Base-by-base conservation (phyloP, 441 rosid genomes). In the Macaranga tanarius region DNA sequence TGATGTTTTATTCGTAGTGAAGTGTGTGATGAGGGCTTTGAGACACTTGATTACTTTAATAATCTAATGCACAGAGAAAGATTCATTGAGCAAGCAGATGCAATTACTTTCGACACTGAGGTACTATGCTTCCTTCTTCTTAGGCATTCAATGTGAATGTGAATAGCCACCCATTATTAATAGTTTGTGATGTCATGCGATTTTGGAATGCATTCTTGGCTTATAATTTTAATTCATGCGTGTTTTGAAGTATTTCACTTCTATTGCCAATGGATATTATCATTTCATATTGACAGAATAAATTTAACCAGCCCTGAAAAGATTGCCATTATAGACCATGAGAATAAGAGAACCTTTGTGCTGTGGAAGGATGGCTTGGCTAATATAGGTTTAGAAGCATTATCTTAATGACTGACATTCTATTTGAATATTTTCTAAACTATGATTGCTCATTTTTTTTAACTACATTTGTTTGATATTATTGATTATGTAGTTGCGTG, bases 21-120 rank as follows among this genome's bases (percentile, higher is more conserved):
- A 88, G 96, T 95, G 59, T 88, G 98, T 22, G 89, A 93, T 67
- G 99, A 95, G 83, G 99, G 99, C 42, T 84, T 95, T 83, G 98
- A 90, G 80, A 93, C 97, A 0, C 83, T 93, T 62, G 97, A 95
- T 86, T 95, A 91, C 77, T 92, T 91, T 47, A 98, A 95, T 83
- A 95, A 89, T 85, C 80, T 89, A 58, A 84, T 86, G 86, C 80
- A 76, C 64, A 91, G 81, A 84, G 91, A 91, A 82, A 89, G 98
- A 26, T 89, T 88, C 80, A 95, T 97, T 5, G 99, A 95, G 77
- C 98, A 91, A 80, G 98, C 96, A 26, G 98, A 93, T 81, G 99
- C 99, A 34, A 91, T 95, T 78, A 91, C 97, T 54, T 95, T 95
- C 64, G 98, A 95, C 82, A 81, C 89, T 23, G 97, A 91, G 88